Conservation (phyloP, 306 rosid species). For the Cucurbita maxima region DNA sequence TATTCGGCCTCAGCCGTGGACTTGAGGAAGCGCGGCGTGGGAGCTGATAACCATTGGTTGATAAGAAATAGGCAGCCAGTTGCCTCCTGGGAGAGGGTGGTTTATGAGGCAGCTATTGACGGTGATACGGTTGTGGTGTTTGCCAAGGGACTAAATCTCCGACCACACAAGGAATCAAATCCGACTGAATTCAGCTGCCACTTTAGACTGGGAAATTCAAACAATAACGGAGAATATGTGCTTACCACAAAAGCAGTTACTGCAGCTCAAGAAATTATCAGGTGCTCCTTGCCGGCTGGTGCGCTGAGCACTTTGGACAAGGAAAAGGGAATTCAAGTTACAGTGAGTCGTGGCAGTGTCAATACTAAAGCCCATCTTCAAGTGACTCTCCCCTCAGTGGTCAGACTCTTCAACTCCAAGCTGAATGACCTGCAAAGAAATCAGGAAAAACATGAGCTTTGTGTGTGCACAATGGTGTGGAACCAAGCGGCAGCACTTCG, state of each 20-base stretch:
- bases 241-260: constrained; percentile 42
- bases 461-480: constrained; percentile 93
- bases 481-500: constrained; percentile 65
- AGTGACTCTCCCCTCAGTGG: constrained; percentile 46
- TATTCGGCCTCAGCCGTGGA: constrained; percentile 28
- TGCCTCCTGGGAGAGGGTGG: constrained; percentile 52
- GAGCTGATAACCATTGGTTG: constrained; percentile 15
- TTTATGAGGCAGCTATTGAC: constrained; percentile 66
- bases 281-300: constrained; percentile 60
- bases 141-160: constrained; percentile 73
- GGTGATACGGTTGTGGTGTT: constrained; percentile 60
- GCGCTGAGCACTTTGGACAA: constrained; percentile 23
- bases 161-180: constrained; percentile 67
- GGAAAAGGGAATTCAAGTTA: constrained; percentile 47
- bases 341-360: constrained; percentile 25
- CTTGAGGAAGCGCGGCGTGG: constrained; percentile 32
- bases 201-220: constrained; percentile 29
- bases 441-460: constrained; percentile 45
- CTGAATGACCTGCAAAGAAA: constrained; percentile 4
- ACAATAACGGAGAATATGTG: constrained; percentile 15
- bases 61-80: constrained; percentile 18
- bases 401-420: constrained; percentile 20
- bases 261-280: constrained; percentile 75
- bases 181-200: constrained; percentile 55
- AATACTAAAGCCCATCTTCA: constrained; percentile 18